phyloP scores from a whole-genome alignment of 352 stramenopile species.

The Phytophthora aleatoria region DNA sequence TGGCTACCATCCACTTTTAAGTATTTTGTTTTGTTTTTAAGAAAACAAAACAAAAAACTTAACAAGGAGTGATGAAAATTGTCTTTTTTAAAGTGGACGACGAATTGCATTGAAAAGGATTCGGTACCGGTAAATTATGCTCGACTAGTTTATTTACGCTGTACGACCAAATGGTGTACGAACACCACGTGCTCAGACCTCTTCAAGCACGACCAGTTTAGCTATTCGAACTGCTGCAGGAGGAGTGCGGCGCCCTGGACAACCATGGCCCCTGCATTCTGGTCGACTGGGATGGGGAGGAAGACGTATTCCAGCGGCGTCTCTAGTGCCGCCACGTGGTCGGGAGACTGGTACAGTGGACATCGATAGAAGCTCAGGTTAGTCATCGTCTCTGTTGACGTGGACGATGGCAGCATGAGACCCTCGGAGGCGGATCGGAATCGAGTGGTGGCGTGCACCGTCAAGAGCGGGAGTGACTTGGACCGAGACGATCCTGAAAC shows the following conservation, averaged over 20 bases:
- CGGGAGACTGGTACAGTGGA: conserved; percentile 42
- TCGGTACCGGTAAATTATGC: too few species aligned
- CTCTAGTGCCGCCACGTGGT: conserved; percentile 32
- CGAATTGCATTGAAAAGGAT: too few species aligned
- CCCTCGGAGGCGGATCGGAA: conserved; percentile 22
- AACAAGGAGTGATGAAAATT: too few species aligned
- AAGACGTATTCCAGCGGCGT: conserved; percentile 45
- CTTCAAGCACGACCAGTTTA: too few species aligned
- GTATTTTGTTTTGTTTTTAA: too few species aligned
- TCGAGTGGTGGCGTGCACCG: conserved; percentile 33
- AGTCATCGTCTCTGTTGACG: conserved; percentile 1
- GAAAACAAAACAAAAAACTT: too few species aligned
- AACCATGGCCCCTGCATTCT: conserved; percentile 29
- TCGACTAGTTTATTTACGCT: too few species aligned
- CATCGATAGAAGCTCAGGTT: conserved; percentile 43
- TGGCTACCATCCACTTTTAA: too few species aligned
- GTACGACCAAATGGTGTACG: too few species aligned
- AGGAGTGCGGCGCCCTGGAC: conserved; percentile 42
- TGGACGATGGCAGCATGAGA: conserved; percentile 9
- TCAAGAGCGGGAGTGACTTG: conserved; percentile 34
- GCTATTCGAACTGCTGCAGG: conserved; percentile 12
- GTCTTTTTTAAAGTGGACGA: too few species aligned
- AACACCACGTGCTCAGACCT: too few species aligned
- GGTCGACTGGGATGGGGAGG: conserved; percentile 36
- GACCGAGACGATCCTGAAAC: not conserved